Percentiles rank a stretch among this genome's conserved stretches.
These are phyloP conservation scores for Helicocarpus griseus DNA, from an alignment of 2,329 filamentous ascomycete species.

Conservation along the genomic window DNA sequence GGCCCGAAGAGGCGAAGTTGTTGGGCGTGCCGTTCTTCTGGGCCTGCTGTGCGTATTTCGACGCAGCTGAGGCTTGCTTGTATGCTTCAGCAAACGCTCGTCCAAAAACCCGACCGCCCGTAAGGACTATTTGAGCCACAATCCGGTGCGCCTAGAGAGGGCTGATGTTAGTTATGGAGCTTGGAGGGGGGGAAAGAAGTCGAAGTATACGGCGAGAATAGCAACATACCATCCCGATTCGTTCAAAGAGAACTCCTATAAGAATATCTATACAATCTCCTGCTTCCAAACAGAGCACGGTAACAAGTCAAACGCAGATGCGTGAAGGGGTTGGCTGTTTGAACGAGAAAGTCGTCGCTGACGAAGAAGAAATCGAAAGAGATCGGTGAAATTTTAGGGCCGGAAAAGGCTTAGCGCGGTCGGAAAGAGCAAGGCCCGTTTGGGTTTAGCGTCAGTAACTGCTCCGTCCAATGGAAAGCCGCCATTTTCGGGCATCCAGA, in stretches of 20 bases:
- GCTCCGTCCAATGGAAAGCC: neutral
- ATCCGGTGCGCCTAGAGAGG: conserved; percentile 72
- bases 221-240: conserved; percentile 2
- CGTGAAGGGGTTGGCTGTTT: neutral
- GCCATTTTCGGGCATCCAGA: neutral
- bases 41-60: conserved; percentile 66
- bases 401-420: conserved; percentile 8
- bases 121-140: conserved; percentile 85
- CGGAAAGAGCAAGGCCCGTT: neutral
- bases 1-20: conserved; percentile 55
- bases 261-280: neutral
- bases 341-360: neutral
- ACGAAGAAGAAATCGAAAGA: neutral
- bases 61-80: conserved; percentile 83
- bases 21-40: conserved; percentile 42
- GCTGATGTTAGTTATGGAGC: neutral
- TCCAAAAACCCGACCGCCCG: conserved; percentile 82
- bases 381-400: conserved; percentile 9
- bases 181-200: neutral
- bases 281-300: neutral
- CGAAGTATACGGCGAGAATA: neutral
- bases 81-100: conserved; percentile 91
- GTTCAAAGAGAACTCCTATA: neutral
- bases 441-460: neutral
- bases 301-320: neutral